phyloP scores from a whole-genome alignment of 495 filamentous ascomycete genomes.

The Lineolata rhizophorae region DNA sequence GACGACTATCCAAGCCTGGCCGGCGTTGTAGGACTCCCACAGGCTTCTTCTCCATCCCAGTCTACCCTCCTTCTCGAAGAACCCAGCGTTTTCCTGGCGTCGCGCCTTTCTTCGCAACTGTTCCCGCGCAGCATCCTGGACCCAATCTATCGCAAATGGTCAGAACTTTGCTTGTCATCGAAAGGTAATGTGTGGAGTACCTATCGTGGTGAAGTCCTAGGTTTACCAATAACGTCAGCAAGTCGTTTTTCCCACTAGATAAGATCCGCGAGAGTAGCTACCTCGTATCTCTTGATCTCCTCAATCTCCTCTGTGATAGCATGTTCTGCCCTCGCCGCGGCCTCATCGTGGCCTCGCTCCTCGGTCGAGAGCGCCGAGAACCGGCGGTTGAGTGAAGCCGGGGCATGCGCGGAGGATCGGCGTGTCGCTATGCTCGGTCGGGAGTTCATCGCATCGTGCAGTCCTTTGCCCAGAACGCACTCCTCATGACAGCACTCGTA shows the following conservation, averaged over 20 bases:
- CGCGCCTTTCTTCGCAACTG: conserved; percentile 58
- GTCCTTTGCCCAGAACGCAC: too few relatives aligned
- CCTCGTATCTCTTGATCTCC: conserved; percentile 94
- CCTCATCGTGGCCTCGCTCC: conserved; percentile 33
- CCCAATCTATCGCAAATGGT: conserved; percentile 44
- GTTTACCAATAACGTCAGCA: background rate
- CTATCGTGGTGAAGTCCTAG: conserved; percentile 79
- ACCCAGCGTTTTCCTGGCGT: conserved; percentile 48
- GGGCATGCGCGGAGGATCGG: conserved; percentile 24
- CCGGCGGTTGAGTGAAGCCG: conserved; percentile 45
- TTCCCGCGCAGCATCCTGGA: conserved; percentile 88
- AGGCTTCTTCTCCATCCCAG: conserved; percentile 67
- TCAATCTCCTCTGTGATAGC: conserved; percentile 80
- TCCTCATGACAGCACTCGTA: too few relatives aligned
- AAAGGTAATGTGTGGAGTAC: conserved; percentile 15
- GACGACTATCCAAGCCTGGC: conserved; percentile 95
- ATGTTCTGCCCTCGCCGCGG: conserved; percentile 21
- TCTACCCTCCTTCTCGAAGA: conserved; percentile 49
- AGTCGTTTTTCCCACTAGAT: conserved; percentile 15
- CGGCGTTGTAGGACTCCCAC: conserved; percentile 80
- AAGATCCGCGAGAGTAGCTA: conserved; percentile 11
- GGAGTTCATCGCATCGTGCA: conserved; percentile 19
- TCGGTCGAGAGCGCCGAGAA: conserved; percentile 48
- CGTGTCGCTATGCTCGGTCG: conserved; percentile 14
- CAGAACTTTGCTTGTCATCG: too few relatives aligned